A percentile compares a stretch with the other conserved stretches of the same genome.
Conservation (phyloP, 2,329 filamentous ascomycete genomes). For the Claviceps purpurea region DNA sequence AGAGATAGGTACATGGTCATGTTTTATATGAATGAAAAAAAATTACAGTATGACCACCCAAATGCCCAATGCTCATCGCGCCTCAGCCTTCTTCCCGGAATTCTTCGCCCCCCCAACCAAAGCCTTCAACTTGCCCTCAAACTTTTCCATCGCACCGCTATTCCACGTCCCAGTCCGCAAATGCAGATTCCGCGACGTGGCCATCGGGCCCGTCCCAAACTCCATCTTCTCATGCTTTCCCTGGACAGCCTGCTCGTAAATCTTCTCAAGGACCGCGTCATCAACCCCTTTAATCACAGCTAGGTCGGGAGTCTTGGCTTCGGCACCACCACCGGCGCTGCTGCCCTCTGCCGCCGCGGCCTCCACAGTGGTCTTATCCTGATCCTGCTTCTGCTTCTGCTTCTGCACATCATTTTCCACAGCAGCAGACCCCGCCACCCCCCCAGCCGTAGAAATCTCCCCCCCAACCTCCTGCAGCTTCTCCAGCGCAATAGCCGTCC, state of each 20-base stretch:
- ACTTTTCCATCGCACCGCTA: constrained; percentile 19
- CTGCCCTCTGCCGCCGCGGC: neutral
- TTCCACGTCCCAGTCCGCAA: constrained; percentile 24
- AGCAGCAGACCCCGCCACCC: no score
- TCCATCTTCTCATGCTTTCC: constrained; percentile 24
- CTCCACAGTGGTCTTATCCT: constrained; percentile 4
- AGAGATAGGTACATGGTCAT: no score
- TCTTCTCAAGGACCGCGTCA: constrained; percentile 19
- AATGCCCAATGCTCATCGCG: neutral
- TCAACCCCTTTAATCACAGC: constrained; percentile 19
- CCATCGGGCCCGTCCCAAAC: constrained; percentile 20
- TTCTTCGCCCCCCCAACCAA: constrained; percentile 13
- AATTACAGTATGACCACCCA: neutral
- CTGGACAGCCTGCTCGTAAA: constrained; percentile 20
- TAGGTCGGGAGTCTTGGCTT: neutral
- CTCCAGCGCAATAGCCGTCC: constrained; percentile 20
- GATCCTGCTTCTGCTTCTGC: constrained; percentile 8
- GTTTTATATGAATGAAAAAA: neutral
- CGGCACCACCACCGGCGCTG: neutral
- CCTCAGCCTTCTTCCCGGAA: neutral
- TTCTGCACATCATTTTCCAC: constrained; percentile 13
- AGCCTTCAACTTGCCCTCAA: constrained; percentile 26
- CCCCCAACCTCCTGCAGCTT: constrained; percentile 21
- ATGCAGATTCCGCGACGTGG: constrained; percentile 23
- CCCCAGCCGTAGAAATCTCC: no score